These are phyloP conservation scores for Galeopsis tetrahit DNA, from an alignment of 257 asterid genomes.

Conservation along the genomic window DNA sequence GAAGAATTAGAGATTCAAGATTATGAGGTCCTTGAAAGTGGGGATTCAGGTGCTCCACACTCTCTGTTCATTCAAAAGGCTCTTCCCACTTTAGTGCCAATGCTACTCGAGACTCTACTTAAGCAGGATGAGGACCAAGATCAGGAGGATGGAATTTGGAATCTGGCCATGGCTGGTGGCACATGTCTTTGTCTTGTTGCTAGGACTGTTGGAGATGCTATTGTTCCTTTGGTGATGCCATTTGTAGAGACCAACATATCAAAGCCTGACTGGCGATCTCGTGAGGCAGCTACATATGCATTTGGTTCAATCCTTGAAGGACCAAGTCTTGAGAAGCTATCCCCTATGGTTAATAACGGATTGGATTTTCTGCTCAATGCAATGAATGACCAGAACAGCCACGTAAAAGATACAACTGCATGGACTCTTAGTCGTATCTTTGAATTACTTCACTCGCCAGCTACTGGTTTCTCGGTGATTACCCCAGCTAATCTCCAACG, in stretches of 20 bases:
- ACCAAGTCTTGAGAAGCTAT: slow-evolving; percentile 8
- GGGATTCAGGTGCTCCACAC: slow-evolving; percentile 14
- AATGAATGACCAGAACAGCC: slow-evolving; percentile 17
- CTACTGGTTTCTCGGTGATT: slow-evolving; percentile 8
- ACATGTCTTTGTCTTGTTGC: slow-evolving; percentile 22
- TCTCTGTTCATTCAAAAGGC: slow-evolving; percentile 10
- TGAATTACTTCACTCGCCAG: slow-evolving; percentile 14
- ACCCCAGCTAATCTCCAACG: slow-evolving; percentile 16
- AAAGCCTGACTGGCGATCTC: slow-evolving; percentile 12
- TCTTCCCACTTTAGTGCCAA: slow-evolving; percentile 21
- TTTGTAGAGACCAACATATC: slow-evolving; percentile 15
- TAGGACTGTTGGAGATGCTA: slow-evolving; percentile 16
- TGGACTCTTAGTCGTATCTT: slow-evolving; percentile 23
- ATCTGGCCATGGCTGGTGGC: slow-evolving; percentile 28
- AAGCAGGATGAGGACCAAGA: slow-evolving; percentile 24
- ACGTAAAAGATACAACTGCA: slow-evolving; percentile 25
- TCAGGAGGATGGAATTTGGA: slow-evolving; percentile 19
- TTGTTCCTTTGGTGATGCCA: slow-evolving; percentile 25
- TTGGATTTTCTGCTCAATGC: slow-evolving; percentile 15
- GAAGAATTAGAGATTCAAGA: slow-evolving; percentile 20
- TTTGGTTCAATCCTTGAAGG: slow-evolving; percentile 28
- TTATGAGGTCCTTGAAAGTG: slow-evolving; percentile 17
- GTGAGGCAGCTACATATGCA: slow-evolving; percentile 23
- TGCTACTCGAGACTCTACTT: slow-evolving; percentile 21
- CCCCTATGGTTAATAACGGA: slow-evolving; percentile 14